Evolutionary conservation across 1,284 basidiomycete genomes (phyloP).

Genomic region (Ceratobasidium sp.): DNA sequence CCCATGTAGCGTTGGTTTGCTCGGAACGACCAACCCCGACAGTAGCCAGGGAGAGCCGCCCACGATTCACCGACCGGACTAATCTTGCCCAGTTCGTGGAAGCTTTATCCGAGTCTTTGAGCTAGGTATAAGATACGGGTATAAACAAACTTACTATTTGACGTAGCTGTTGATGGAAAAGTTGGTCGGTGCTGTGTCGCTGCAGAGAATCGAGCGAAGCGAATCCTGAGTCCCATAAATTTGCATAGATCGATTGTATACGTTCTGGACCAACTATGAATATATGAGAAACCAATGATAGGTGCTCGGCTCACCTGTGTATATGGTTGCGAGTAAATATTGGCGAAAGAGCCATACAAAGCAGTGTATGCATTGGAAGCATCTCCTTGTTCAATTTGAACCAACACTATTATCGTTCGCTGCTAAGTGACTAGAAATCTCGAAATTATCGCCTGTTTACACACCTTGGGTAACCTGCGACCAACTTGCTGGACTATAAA

Average conservation of each 20-base stretch:
- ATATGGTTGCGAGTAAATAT: slow-evolving; percentile 5
- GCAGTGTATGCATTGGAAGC: background rate
- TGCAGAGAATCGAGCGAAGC: slow-evolving; percentile 48
- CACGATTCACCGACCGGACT: slow-evolving; percentile 45
- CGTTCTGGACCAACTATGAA: background rate
- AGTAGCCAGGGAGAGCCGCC: slow-evolving; percentile 39
- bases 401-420: background rate
- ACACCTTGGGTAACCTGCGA: background rate
- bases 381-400: slow-evolving; percentile 11
- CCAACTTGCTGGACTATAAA: slow-evolving; percentile 15
- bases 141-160: slow-evolving; percentile 5
- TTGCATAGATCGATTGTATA: slow-evolving; percentile 20
- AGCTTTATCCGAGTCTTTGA: background rate
- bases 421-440: slow-evolving; percentile 13
- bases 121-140: background rate
- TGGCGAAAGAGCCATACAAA: background rate
- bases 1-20: slow-evolving; percentile 47
- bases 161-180: background rate
- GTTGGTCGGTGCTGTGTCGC: slow-evolving; percentile 47
- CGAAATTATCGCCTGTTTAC: background rate
- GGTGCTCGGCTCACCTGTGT: background rate
- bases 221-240: background rate
- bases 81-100: slow-evolving; percentile 42
- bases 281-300: no score
- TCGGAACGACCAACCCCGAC: slow-evolving; percentile 44